Evolutionary conservation across 2,329 filamentous ascomycete species (phyloP), one percentile per base, ranked within the genome.

Genomic region (Aspergillus thermomutatus): DNA sequence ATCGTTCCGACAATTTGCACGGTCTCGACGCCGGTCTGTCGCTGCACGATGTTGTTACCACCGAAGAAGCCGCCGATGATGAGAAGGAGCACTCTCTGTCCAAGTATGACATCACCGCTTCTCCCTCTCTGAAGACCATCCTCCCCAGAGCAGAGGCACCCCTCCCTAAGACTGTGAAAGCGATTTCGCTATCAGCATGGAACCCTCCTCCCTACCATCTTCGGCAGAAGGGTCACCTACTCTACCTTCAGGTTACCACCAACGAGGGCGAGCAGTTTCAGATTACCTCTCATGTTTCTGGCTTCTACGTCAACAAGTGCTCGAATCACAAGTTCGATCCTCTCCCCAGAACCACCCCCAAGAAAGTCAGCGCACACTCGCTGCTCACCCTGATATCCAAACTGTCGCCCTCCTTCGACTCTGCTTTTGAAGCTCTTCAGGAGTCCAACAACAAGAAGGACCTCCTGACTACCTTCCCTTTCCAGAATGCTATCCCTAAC

Each of bases 291-390:
- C 91, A 97, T 68, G 89, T 96, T 51, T 92, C 92, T 14, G 94
- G 94, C 21, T 99, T 99, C 81, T 99, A 88, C 74, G 89, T 97
- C 69, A 99, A 96, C 83, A 96, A 92, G 76, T 97, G 90, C 28
- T 94, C 91, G 53, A 97, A 94, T 76, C 85, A 84, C 77, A 97
- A 94, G 77, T 99, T 99, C 68, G 94, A 97, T 73, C 94, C 94
- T 9, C 87, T 86, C 64, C 92, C 92, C 6, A 86, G 89, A 61
- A 82, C 86, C 37, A 82, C 88, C 17, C 90, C 92, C 26, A 97
- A 96, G 79, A 86, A 85, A 40, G 82, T 85, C 65, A 83, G 86
- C 19, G 87, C 92, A 2, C 94, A 97, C 77, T 99, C 94, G 10
- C 83, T 99, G 49, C 83, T 97, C 60, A 87, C 84, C 27, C 80